Evolutionary conservation across 2,329 filamentous ascomycete genomes (phyloP).

Genomic region (Alternaria sp.): DNA sequence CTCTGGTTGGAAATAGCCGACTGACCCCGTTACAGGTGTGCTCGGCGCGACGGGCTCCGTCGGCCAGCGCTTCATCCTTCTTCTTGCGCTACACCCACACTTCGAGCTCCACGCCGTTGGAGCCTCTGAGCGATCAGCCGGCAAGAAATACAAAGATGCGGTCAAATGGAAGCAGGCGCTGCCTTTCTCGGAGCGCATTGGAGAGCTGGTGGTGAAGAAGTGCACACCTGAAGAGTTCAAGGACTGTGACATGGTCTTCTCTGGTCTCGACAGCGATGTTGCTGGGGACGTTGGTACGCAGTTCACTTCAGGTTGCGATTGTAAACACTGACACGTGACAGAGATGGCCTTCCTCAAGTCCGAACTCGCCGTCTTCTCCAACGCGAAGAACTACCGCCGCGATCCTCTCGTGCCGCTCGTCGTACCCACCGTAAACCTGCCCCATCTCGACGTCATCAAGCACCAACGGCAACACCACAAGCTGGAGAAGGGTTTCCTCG

Average conservation of each 20-base stretch:
- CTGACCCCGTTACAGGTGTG: constrained; percentile 58
- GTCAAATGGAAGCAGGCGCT: constrained; percentile 92
- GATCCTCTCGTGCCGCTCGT: constrained; percentile 90
- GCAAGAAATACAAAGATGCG: constrained; percentile 93
- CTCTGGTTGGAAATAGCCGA: constrained; percentile 32
- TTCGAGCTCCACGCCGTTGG: constrained; percentile 88
- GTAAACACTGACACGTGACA: constrained; percentile 10
- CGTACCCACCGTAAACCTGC: constrained; percentile 91
- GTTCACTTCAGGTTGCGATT: not conserved
- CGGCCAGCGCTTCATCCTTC: constrained; percentile 91
- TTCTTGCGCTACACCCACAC: constrained; percentile 85
- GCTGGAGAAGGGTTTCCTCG: constrained; percentile 84
- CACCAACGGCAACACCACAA: constrained; percentile 78
- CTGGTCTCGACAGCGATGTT: constrained; percentile 88
- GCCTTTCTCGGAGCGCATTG: constrained; percentile 77
- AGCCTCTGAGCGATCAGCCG: constrained; percentile 85
- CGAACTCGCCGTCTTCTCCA: constrained; percentile 92
- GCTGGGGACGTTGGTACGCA: constrained; percentile 84
- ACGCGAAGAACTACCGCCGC: constrained; percentile 95
- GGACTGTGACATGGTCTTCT: constrained; percentile 94
- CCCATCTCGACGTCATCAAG: constrained; percentile 86
- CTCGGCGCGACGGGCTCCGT: constrained; percentile 93
- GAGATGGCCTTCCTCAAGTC: constrained; percentile 91
- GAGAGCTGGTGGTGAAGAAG: constrained; percentile 81
- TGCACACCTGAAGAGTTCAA: constrained; percentile 82